Evolutionary conservation across 495 filamentous ascomycete species (phyloP).

Genomic region (Extremus antarcticus): DNA sequence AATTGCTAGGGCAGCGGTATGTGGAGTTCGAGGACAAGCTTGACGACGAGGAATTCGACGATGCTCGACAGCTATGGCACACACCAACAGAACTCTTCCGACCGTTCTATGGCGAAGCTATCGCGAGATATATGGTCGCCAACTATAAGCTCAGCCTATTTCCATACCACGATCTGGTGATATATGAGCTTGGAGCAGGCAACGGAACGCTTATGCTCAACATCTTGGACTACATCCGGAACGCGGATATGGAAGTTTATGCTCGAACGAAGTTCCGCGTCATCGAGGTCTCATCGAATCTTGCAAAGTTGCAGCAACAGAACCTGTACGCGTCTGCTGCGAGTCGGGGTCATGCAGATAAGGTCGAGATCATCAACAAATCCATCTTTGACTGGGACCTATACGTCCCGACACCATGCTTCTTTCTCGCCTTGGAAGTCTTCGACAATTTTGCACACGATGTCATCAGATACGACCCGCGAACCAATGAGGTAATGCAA

Average conservation of each 20-base stretch:
- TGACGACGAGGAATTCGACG: conserved; percentile 56
- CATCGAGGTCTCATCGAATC: conserved; percentile 79
- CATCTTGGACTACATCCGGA: conserved; percentile 91
- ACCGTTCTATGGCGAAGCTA: conserved; percentile 93
- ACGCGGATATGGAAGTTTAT: conserved; percentile 82
- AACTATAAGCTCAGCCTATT: conserved; percentile 93
- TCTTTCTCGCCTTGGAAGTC: conserved; percentile 96
- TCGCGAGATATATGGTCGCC: conserved; percentile 82
- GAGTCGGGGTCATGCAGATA: conserved; percentile 61
- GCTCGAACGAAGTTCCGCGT: conserved; percentile 86
- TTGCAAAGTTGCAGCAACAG: conserved; percentile 65
- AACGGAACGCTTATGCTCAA: conserved; percentile 98
- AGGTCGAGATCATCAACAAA: conserved; percentile 86
- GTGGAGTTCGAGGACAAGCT: conserved; percentile 80
- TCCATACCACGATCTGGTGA: conserved; percentile 92
- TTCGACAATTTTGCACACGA: conserved; percentile 99
- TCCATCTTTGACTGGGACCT: conserved; percentile 90
- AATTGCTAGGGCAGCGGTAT: conserved; percentile 65
- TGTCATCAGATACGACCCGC: conserved; percentile 71
- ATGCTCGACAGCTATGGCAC: conserved; percentile 90
- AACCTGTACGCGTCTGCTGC: conserved; percentile 55
- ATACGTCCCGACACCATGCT: conserved; percentile 81
- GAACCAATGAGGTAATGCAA: conserved; percentile 68
- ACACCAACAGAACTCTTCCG: conserved; percentile 95
- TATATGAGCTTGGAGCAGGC: conserved; percentile 97